Evolutionary conservation across 768 basidiomycete species (phyloP), one percentile per base, ranked within the genome.

Genomic region (Tricholomella constricta): DNA sequence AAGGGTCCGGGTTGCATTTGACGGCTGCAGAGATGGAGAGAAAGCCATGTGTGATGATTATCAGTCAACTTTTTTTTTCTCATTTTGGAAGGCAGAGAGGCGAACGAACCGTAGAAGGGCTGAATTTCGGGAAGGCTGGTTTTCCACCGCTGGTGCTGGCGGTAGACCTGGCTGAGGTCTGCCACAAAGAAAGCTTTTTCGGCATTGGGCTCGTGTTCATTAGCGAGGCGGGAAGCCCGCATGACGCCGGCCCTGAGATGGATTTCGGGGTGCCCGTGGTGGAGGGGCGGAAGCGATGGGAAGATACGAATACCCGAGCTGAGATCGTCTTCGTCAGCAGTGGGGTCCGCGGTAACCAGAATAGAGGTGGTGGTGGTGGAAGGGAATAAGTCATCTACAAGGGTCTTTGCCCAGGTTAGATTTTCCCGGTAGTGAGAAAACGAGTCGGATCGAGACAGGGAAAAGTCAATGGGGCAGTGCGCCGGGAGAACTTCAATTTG

Each of bases 1-100:
- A 92, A 3, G 94, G 94, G 64, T 98, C 96, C 19, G 97, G 96
- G 75, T 99, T 99, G 74, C 94, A 97, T 75, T 99, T 99, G 65
- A 98, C 85, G 54, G 97, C 94, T 94, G 66, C 57, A 62, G 65
- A 58, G 48, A 52, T 54, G 43, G 29, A 48, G 34, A 48, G 45
- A 57, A 38, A 36, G 34, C 37, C 20, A 44, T 55, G n/a, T 41
- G 55, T 20, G 56, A 31, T n/a, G n/a, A n/a, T n/a, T n/a, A n/a
- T n/a, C n/a, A n/a, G n/a, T n/a, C n/a, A n/a, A n/a, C n/a, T n/a
- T n/a, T n/a, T n/a, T n/a, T n/a, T n/a, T n/a, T n/a, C n/a, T n/a
- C n/a, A n/a, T n/a, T n/a, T n/a, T n/a, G n/a, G n/a, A n/a, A n/a
- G n/a, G n/a, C n/a, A n/a, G n/a, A n/a, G n/a, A 54, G 48, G 31